Evolutionary conservation across 2,329 filamentous ascomycete species (phyloP), one percentile per base, ranked within the genome.

Genomic region (Xylariaceae sp.): DNA sequence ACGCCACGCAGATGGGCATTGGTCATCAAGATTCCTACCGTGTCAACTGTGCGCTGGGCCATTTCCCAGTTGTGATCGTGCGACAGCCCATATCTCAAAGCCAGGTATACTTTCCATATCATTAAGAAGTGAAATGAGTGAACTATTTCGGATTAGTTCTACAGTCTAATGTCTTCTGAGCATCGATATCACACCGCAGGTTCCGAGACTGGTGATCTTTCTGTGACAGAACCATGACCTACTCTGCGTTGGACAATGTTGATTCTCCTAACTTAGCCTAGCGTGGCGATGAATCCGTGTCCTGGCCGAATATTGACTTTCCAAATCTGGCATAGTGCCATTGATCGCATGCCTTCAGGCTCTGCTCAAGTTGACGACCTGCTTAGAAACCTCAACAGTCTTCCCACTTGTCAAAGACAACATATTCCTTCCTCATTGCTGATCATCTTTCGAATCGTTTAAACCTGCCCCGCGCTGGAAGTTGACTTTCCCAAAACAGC

Each of bases 401-500:
- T n/a, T n/a, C 22, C 22, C 22, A 7, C 22, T n/a, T 5, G 22
- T 27, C 22, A 27, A 27, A 4, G 22, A 27, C 22, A 27, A 4
- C 7, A 5, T 27, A 27, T 5, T 27, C 22, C 22, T 5, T 27
- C 22, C 22, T 27, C 22, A 7, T 27, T 27, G 22, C 22, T 27
- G 7, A 7, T 7, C 22, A n/a, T n/a, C n/a, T n/a, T n/a, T 27
- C 22, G 7, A 27, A 27, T 7, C 7, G 22, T 27, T 4, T 7
- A 27, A 27, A 5, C 22, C 22, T 27, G 22, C 22, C 22, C 22
- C 22, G 22, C n/a, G 22, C 22, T 27, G 22, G 31, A 49, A 55
- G 19, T 44, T 55, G 22, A 51, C 45, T 55, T 57, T 41, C 55
- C 52, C 46, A 53, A 54, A 48, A 10, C n/a, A 52, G 55, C 33